phyloP scores from a whole-genome alignment of 805 yeast species.

The Lipomyces sp. region DNA sequence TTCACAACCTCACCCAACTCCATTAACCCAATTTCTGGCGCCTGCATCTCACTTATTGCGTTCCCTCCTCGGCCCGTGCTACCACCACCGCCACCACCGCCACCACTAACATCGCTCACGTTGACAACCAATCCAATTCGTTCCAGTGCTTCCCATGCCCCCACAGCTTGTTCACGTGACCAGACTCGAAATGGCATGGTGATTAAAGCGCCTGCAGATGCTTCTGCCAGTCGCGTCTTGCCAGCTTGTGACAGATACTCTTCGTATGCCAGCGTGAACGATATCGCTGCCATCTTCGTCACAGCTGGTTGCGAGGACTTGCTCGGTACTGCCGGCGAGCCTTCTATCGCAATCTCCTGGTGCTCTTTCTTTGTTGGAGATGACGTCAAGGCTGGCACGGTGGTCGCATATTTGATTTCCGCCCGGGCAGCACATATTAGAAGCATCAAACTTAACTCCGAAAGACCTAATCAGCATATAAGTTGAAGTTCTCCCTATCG shows the following conservation, averaged over 20 bases:
- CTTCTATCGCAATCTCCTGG: not conserved
- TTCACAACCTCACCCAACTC: conserved; percentile 13
- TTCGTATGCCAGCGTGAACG: conserved; percentile 74
- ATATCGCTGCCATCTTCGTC: conserved; percentile 53
- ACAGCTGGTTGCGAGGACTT: not conserved
- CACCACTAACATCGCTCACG: not conserved
- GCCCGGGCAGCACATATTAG: conserved; percentile 78
- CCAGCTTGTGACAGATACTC: conserved; percentile 58
- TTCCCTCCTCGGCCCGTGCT: conserved; percentile 19
- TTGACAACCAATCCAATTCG: conserved; percentile 55
- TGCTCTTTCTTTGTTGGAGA: not conserved
- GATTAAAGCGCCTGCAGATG: conserved; percentile 53
- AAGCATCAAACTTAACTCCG: conserved; percentile 73
- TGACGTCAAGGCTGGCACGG: not conserved
- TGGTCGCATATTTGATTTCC: conserved; percentile 50
- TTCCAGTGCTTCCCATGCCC: conserved; percentile 75
- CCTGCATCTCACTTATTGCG: conserved; percentile 17
- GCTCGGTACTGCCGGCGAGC: not conserved
- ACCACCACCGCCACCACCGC: not conserved
- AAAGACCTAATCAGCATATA: conserved; percentile 48
- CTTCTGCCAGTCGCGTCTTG: conserved; percentile 39
- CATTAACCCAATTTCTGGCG: conserved; percentile 20
- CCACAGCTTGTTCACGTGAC: conserved; percentile 63
- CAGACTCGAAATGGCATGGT: conserved; percentile 53
- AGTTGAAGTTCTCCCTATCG: not conserved